phyloP scores from a whole-genome alignment of 495 filamentous ascomycete species.

The Hypoxylon lenormandii region DNA sequence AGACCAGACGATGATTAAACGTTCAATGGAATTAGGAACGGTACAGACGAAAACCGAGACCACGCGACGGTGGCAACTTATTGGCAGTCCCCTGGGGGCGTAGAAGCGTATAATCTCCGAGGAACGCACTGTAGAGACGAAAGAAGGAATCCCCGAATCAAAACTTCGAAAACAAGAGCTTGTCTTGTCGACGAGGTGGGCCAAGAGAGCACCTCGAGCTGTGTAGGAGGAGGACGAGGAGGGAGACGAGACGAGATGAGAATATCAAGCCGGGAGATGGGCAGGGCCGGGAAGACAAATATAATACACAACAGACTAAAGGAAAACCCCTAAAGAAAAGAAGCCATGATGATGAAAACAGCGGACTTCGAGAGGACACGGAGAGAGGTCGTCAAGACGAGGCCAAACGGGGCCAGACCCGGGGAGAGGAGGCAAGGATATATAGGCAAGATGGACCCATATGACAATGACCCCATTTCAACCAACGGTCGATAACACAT shows the following conservation, averaged over 20 bases:
- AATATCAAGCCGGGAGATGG: conserved; percentile 35
- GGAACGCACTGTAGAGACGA: conserved; percentile 36
- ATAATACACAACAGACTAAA: conserved; percentile 51
- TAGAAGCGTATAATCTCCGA: conserved; percentile 19
- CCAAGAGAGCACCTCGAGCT: conserved; percentile 8
- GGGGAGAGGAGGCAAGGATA: conserved; percentile 58
- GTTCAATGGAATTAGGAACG: conserved; percentile 37
- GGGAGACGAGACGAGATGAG: conserved; percentile 11
- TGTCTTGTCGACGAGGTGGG: conserved; percentile 32
- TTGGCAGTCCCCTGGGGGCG: conserved; percentile 20
- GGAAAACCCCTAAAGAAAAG: conserved; percentile 56
- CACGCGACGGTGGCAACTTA: conserved; percentile 45
- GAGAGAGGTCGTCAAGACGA: conserved; percentile 51
- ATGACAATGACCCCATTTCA: conserved; percentile 51
- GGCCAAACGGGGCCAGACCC: conserved; percentile 55
- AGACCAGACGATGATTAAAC: conserved; percentile 30
- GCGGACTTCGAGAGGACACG: conserved; percentile 53
- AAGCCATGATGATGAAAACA: conserved; percentile 57
- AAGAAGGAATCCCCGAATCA: conserved; percentile 45
- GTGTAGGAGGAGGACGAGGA: not conserved
- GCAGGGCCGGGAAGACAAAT: conserved; percentile 46
- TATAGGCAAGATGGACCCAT: conserved; percentile 57
- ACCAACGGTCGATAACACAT: conserved; percentile 46
- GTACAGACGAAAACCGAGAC: conserved; percentile 43
- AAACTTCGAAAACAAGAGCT: conserved; percentile 38